A percentile compares a stretch with the other conserved stretches of the same genome.
phyloP scores from a whole-genome alignment of 2,329 filamentous ascomycete genomes.

The Cladophialophora carrionii region DNA sequence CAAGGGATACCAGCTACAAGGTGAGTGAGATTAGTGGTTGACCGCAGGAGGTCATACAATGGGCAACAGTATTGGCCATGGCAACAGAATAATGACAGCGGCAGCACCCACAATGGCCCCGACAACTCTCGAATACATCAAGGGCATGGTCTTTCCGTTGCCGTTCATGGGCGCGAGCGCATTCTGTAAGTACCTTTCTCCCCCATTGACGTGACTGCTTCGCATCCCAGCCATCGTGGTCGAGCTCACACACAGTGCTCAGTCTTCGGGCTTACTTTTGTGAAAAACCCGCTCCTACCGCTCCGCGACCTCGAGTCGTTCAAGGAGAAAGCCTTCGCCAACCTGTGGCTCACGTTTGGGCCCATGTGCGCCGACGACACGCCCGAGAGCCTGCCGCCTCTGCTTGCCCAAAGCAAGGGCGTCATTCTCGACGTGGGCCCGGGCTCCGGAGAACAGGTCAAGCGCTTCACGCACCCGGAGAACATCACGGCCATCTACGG shows the following conservation, averaged over 20 bases:
- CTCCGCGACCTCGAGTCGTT: conserved; percentile 32
- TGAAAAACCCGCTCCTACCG: conserved; percentile 26
- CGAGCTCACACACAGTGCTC: not conserved
- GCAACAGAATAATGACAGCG: not conserved
- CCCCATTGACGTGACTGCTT: not conserved
- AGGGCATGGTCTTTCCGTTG: conserved; percentile 6
- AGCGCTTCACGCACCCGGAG: conserved; percentile 46
- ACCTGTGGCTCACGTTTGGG: conserved; percentile 24
- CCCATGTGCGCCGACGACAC: conserved; percentile 20
- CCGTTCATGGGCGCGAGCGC: conserved; percentile 11
- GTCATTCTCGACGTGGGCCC: conserved; percentile 56
- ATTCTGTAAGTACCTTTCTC: conserved; percentile 4
- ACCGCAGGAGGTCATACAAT: too few relatives aligned
- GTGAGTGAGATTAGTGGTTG: too few relatives aligned
- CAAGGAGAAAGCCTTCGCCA: conserved; percentile 29
- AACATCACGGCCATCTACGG: conserved; percentile 56
- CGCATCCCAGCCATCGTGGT: not conserved
- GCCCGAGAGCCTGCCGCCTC: conserved; percentile 5
- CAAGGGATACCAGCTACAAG: too few relatives aligned
- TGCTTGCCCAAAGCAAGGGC: conserved; percentile 39
- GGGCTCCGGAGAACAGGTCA: conserved; percentile 57
- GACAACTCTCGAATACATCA: not conserved
- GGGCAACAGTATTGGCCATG: too few relatives aligned
- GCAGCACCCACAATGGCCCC: conserved; percentile 3
- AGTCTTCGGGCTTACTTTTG: conserved; percentile 30